A percentile compares a stretch with the other conserved stretches of the same genome.
phyloP scores from a whole-genome alignment of 2,329 filamentous ascomycete species.

The Colletotrichum theobromicola region DNA sequence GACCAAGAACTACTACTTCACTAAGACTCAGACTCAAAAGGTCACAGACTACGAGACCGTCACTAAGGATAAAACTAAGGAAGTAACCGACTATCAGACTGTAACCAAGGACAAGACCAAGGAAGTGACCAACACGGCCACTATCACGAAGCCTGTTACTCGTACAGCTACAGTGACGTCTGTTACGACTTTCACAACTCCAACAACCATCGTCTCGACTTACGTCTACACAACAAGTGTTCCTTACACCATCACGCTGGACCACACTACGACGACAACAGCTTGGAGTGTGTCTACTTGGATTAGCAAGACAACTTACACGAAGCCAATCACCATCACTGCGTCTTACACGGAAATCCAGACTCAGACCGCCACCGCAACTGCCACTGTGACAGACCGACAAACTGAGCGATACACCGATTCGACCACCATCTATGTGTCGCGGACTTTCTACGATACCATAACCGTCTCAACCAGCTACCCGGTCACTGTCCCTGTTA shows the following conservation, averaged over 20 bases:
- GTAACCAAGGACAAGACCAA: not conserved
- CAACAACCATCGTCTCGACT: slow-evolving; percentile 18
- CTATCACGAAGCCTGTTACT: slow-evolving; percentile 12
- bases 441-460: slow-evolving; percentile 16
- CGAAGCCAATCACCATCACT: slow-evolving; percentile 6
- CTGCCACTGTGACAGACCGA: slow-evolving; percentile 7
- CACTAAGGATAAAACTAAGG: not conserved
- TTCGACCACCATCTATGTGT: slow-evolving; percentile 9
- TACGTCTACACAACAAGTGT: slow-evolving; percentile 19
- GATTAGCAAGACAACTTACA: not conserved
- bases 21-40: slow-evolving; percentile 8
- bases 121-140: not conserved
- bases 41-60: slow-evolving; percentile 1
- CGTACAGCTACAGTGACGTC: slow-evolving; percentile 9
- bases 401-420: slow-evolving; percentile 7
- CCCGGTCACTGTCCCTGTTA: slow-evolving; percentile 22
- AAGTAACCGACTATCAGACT: not conserved
- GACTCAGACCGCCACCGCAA: slow-evolving; percentile 10
- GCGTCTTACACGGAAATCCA: slow-evolving; percentile 19
- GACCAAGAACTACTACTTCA: slow-evolving; percentile 10
- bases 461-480: slow-evolving; percentile 21
- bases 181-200: not conserved
- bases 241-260: slow-evolving; percentile 13
- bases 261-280: slow-evolving; percentile 15
- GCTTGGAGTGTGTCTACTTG: slow-evolving; percentile 6